A percentile compares a stretch with the other conserved stretches of the same genome.
These are phyloP conservation scores for Aleurites moluccanus DNA, from an alignment of 441 rosid species.

Conservation along the genomic window DNA sequence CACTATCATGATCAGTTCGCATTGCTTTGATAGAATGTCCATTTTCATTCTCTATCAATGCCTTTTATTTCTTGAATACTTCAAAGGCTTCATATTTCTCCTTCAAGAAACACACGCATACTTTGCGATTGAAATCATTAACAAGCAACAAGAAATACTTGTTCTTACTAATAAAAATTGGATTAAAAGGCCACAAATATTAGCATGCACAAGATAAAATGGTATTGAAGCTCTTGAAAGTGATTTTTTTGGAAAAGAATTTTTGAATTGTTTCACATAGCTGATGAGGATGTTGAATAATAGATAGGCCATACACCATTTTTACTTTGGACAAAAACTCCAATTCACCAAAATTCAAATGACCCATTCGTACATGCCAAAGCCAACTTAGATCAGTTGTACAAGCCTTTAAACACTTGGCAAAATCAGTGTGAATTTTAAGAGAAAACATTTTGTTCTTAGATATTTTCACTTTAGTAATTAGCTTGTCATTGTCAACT, in stretches of 20 bases:
- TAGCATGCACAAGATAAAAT: background rate
- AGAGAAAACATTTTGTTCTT: constrained; percentile 15
- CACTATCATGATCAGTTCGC: background rate
- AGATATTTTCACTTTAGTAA: background rate
- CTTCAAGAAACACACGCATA: constrained; percentile 6
- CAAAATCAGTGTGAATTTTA: background rate
- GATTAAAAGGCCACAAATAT: background rate
- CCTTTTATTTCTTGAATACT: background rate
- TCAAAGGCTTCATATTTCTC: background rate
- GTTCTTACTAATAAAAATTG: background rate
- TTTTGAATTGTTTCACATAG: background rate
- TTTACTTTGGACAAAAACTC: background rate
- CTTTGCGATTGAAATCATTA: background rate
- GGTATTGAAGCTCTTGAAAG: background rate
- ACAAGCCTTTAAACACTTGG: background rate
- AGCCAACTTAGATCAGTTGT: background rate
- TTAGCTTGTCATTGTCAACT: background rate
- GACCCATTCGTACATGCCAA: background rate
- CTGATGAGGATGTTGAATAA: background rate
- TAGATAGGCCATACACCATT: background rate
- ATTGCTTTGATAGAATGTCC: background rate
- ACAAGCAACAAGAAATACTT: background rate
- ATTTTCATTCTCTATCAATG: background rate
- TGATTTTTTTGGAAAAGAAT: background rate
- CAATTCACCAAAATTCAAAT: constrained; percentile 2